Conservation (phyloP, 306 rosid genomes). For the Datisca glomerata region DNA sequence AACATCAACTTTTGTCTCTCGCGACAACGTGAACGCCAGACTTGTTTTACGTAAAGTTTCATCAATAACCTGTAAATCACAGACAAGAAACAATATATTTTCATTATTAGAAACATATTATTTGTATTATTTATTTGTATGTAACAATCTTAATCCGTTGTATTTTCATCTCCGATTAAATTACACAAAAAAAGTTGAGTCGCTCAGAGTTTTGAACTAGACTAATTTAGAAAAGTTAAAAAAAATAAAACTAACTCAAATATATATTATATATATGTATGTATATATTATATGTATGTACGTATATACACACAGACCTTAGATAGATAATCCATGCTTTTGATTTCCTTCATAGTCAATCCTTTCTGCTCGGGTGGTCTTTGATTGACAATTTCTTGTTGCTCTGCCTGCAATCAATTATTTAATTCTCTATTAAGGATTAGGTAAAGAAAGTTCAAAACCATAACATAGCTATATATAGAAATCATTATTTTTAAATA, state of each 20-base stretch:
- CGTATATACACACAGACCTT: slow-evolving; percentile 10
- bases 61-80: slow-evolving; percentile 33
- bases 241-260: no score
- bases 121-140: no score
- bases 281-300: background rate
- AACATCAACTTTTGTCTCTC: slow-evolving; percentile 50
- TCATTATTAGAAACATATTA: background rate
- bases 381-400: slow-evolving; percentile 14
- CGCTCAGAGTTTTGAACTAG: no score
- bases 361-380: slow-evolving; percentile 17
- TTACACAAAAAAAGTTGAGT: no score
- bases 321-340: slow-evolving; percentile 21
- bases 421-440: background rate
- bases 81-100: background rate
- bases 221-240: no score
- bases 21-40: slow-evolving; percentile 35
- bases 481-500: no score
- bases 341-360: slow-evolving; percentile 17
- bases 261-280: no score
- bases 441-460: background rate
- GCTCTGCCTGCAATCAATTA: slow-evolving; percentile 14
- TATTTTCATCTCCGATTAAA: no score
- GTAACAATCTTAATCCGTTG: no score
- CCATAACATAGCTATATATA: no score
- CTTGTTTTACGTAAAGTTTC: slow-evolving; percentile 45